Base-by-base conservation (phyloP, 2,329 filamentous ascomycete genomes). In the Albifimbria verrucaria region DNA sequence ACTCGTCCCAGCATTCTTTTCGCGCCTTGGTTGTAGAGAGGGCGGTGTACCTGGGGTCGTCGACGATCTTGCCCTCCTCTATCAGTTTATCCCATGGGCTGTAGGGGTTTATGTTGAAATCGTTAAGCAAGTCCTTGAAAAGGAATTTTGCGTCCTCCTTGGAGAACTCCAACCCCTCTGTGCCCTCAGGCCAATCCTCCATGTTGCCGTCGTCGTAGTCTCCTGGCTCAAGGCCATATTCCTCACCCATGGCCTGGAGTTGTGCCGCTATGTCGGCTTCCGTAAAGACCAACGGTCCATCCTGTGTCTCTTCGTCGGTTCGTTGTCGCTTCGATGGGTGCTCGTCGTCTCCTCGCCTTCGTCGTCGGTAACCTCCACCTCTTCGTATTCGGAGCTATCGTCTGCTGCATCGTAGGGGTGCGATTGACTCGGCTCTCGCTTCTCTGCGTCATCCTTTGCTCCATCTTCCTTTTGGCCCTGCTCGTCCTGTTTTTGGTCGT, bases 251-350 rank as follows among this genome's bases (percentile, higher is more conserved):
- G 23, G 89, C 87, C 50, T 90, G 89, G 12, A 99, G 78, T 65
- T 99, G 94, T 66, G 87, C 92, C 32, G 90, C 92, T 62, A 99
- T 95, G 65, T 99, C 94, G 50, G 92, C 93, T 68, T 97, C 94
- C 52, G 89, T 90, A 63, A 96, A 96, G 63, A 97, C 93, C 7
- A 94, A 73, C 1, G 82, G 78, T 1, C 69, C 72, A 1, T 74
- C 56, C 76, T 79, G 42, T 76, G 60, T 77, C 59, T 54, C 78
- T 44, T 70, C 84, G 61, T 84, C 86, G 3, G 85, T 82, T 78
- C 69, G 78, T 75, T 62, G 81, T 76, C 58, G 92, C 86, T 74
- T 96, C 81, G 44, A 90, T 76, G 65, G 55, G 20, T 70, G 72
- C 22, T 65, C 72, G 22, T 68, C 72, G 7, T 59, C 62, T 68